A percentile compares a stretch with the other conserved stretches of the same genome.
These are phyloP conservation scores for Bombardia bombarda DNA, from an alignment of 495 filamentous ascomycete genomes.

Conservation along the genomic window DNA sequence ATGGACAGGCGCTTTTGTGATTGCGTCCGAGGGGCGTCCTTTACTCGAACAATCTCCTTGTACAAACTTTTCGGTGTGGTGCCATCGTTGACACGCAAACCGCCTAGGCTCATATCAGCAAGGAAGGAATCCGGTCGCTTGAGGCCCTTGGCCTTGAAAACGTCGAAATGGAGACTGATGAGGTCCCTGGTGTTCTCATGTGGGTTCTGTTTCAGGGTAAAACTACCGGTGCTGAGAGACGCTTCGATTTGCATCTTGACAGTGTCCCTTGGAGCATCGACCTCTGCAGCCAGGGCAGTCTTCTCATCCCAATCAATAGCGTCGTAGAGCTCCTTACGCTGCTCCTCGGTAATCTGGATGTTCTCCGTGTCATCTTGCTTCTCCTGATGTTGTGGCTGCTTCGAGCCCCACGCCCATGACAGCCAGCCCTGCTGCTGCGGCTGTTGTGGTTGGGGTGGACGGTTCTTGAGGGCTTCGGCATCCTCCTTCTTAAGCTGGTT, in stretches of 20 bases:
- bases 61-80: slow-evolving; percentile 85
- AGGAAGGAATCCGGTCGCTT: slow-evolving; percentile 86
- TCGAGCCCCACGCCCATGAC: slow-evolving; percentile 80
- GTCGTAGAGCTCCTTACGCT: slow-evolving; percentile 92
- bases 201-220: slow-evolving; percentile 82
- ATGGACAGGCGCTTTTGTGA: slow-evolving; percentile 44
- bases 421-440: slow-evolving; percentile 69
- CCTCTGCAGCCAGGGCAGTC: slow-evolving; percentile 72
- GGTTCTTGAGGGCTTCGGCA: slow-evolving; percentile 56
- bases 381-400: slow-evolving; percentile 51
- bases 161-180: slow-evolving; percentile 84
- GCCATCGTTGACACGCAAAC: slow-evolving; percentile 89
- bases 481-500: slow-evolving; percentile 95
- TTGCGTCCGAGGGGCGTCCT: slow-evolving; percentile 59
- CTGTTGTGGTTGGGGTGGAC: slow-evolving; percentile 31
- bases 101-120: slow-evolving; percentile 80
- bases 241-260: slow-evolving; percentile 88
- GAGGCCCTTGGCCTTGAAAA: slow-evolving; percentile 79
- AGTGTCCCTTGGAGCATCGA: slow-evolving; percentile 83
- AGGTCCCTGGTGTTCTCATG: slow-evolving; percentile 73
- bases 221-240: slow-evolving; percentile 83
- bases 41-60: slow-evolving; percentile 90
- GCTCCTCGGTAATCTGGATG: slow-evolving; percentile 82
- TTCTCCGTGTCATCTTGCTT: slow-evolving; percentile 53
- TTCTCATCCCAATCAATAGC: slow-evolving; percentile 99